Evolutionary conservation across 495 filamentous ascomycete species (phyloP).

Genomic region (Podospora pseudoanserina): DNA sequence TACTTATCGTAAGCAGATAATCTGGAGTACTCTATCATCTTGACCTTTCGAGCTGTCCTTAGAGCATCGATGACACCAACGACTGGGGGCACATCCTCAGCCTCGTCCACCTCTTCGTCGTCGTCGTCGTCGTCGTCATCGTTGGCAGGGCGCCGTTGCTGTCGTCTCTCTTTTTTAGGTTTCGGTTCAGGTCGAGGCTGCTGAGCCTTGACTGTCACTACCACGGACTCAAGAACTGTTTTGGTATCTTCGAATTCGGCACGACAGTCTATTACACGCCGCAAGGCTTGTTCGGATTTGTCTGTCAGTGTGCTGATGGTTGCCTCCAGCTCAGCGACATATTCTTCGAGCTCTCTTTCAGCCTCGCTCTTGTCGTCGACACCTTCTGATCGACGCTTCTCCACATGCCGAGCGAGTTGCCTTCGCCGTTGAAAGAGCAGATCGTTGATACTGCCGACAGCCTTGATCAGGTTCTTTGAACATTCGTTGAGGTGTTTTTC

Average conservation of each 20-base stretch:
- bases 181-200: constrained; percentile 32
- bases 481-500: constrained; percentile 39
- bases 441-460: constrained; percentile 52
- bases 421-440: constrained; percentile 48
- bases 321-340: constrained; percentile 35
- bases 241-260: constrained; percentile 47
- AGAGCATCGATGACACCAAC: constrained; percentile 35
- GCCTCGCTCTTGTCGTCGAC: constrained; percentile 39
- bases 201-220: constrained; percentile 47
- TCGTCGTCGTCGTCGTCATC: constrained; percentile 27
- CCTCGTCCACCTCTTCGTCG: constrained; percentile 24
- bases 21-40: constrained; percentile 36
- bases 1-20: constrained; percentile 54
- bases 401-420: constrained; percentile 34
- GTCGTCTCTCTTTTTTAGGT: constrained; percentile 16
- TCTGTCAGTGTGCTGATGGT: constrained; percentile 38
- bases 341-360: constrained; percentile 39
- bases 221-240: constrained; percentile 38
- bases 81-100: constrained; percentile 20
- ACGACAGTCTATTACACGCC: constrained; percentile 43
- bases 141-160: constrained; percentile 20
- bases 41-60: constrained; percentile 33
- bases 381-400: constrained; percentile 34
- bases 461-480: constrained; percentile 34
- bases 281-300: constrained; percentile 41